Base-by-base conservation (phyloP, 129 eudicot species). In the Smallanthus sonchifolius region DNA sequence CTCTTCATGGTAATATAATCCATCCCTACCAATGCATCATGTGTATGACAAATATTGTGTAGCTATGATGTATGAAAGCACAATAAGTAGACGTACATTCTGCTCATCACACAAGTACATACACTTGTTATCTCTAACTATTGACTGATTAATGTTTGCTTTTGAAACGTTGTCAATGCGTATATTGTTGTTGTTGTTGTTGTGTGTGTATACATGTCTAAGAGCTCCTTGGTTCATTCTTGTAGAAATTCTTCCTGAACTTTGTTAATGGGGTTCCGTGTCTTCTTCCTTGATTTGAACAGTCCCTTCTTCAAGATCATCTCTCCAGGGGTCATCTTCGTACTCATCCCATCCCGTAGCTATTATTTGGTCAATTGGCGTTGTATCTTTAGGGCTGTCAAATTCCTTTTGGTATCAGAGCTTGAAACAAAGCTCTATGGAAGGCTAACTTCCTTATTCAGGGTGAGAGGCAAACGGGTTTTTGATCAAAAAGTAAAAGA, bases 1-100 rank as follows among this genome's bases (percentile, higher is more conserved):
- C 92, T 73, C 97, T 94, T 47, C 99, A 94, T 73, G 99, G 99
- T 94, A 80, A 76, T 74, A 74, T 37, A 37, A 38, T 48, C 39
- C 39, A 37, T 55, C 15, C 45, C 11, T 40, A 47, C 47, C 70
- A 62, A 62, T 34, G 59, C 78, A 62, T 74, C 48, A 61, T 61
- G 45, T 74, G 61, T 38, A 74, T 69, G 45, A 15, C 28, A 69
- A 14, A 32, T 69, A 44, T 54, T 59, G 34, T 54, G 10, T 17
- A 4, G 59, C 3, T 54, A 66, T 66, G 9, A 42, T 66, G 54
- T 42, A 19, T 10, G 10, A 19, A 42, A 42, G 71, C 37, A 17
- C 55, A 66, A 9, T 15, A 49, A 4, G 56, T 7, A 14, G 56
- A 49, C 19, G 15, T 47, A 47, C n/a, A 47, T 47, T 47, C 52